These are phyloP conservation scores for Aspergillus cristatus DNA, from an alignment of 495 filamentous ascomycete species.

Conservation along the genomic window DNA sequence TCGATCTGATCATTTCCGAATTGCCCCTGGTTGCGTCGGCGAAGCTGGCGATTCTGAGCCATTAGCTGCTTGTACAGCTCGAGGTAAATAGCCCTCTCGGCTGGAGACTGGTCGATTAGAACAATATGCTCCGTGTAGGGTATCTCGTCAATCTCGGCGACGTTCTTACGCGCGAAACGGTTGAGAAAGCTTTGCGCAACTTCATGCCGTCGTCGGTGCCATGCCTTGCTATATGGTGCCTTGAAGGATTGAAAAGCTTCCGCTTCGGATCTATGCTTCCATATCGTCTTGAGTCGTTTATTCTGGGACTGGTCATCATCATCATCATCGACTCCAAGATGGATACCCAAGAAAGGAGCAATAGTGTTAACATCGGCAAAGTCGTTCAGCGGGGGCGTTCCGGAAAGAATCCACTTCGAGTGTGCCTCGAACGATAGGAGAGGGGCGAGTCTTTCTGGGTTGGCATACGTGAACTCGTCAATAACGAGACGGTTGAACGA, in stretches of 20 bases:
- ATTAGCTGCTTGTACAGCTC: slow-evolving; percentile 37
- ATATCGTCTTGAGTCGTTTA: slow-evolving; percentile 15
- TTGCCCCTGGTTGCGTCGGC: slow-evolving; percentile 19
- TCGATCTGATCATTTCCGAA: slow-evolving; percentile 28
- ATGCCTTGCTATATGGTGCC: slow-evolving; percentile 34
- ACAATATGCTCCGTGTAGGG: slow-evolving; percentile 23
- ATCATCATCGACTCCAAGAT: slow-evolving; percentile 46
- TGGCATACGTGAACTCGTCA: slow-evolving; percentile 59
- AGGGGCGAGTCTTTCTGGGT: slow-evolving; percentile 19
- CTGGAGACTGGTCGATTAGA: slow-evolving; percentile 27
- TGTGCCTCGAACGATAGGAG: slow-evolving; percentile 32
- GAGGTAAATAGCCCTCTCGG: slow-evolving; percentile 37
- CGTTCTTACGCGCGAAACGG: slow-evolving; percentile 43
- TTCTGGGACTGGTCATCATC: slow-evolving; percentile 22
- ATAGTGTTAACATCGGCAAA: slow-evolving; percentile 53
- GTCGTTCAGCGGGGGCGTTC: slow-evolving; percentile 49
- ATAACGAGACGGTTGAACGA: slow-evolving; percentile 54
- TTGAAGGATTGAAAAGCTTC: slow-evolving; percentile 41
- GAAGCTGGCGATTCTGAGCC: slow-evolving; percentile 31
- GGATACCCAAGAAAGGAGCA: slow-evolving; percentile 43
- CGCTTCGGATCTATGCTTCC: slow-evolving; percentile 23
- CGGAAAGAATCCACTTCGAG: slow-evolving; percentile 60
- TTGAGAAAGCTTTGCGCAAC: slow-evolving; percentile 46
- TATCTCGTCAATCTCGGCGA: slow-evolving; percentile 38
- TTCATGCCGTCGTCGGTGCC: slow-evolving; percentile 40